These are phyloP conservation scores for Phytopythium boreale DNA, from an alignment of 352 stramenopile genomes.

Conservation along the genomic window DNA sequence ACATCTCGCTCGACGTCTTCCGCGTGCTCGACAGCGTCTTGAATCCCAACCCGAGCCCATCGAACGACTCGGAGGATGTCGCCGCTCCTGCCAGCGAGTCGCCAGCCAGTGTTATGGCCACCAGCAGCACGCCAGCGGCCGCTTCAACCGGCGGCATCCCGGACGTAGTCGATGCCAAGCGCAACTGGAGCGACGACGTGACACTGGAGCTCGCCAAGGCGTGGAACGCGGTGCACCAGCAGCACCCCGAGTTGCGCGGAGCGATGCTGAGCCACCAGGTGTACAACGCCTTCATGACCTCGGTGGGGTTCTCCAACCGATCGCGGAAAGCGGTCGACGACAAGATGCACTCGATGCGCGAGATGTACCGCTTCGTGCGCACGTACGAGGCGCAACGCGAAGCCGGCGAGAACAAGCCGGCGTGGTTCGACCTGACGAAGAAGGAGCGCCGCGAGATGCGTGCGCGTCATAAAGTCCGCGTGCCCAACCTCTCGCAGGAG, in stretches of 20 bases:
- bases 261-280: constrained; percentile 48
- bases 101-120: background rate
- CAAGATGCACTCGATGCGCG: constrained; percentile 77
- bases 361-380: constrained; percentile 69
- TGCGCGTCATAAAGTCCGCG: constrained; percentile 33
- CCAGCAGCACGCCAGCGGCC: background rate
- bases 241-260: constrained; percentile 29
- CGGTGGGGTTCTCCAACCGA: constrained; percentile 39
- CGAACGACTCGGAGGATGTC: constrained; percentile 5
- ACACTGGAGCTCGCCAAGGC: constrained; percentile 54
- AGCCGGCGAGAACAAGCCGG: constrained; percentile 19
- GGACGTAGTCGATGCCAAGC: constrained; percentile 40
- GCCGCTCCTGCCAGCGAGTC: background rate
- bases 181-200: constrained; percentile 61
- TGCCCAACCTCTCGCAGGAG: constrained; percentile 35
- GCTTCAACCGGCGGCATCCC: constrained; percentile 11
- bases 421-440: constrained; percentile 62
- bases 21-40: constrained; percentile 53
- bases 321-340: constrained; percentile 65
- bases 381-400: constrained; percentile 35
- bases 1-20: constrained; percentile 58
- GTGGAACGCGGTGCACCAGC: constrained; percentile 37
- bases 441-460: constrained; percentile 40
- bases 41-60: constrained; percentile 18
- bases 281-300: constrained; percentile 48